These are phyloP conservation scores for Chlorella sp. DNA, from an alignment of 139 green algal species.

Conservation along the genomic window DNA sequence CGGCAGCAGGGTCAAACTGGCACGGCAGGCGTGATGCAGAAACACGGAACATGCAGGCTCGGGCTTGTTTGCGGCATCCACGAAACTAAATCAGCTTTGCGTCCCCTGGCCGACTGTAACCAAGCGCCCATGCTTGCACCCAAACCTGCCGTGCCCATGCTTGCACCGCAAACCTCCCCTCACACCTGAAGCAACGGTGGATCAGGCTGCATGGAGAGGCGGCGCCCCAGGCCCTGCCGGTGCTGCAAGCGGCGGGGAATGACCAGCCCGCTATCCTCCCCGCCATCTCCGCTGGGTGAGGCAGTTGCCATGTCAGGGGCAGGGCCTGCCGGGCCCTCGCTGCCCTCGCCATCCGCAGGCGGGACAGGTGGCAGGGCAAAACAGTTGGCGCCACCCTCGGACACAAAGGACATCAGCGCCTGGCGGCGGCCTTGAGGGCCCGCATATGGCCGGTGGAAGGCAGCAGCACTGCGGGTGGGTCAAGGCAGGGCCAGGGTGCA, in stretches of 20 bases:
- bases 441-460: slow-evolving; percentile 3
- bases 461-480: not conserved
- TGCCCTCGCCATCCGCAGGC: not conserved
- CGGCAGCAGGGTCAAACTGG: no score
- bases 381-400: not conserved
- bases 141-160: no score
- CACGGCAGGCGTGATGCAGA: no score
- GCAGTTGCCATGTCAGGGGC: not conserved
- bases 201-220: not conserved
- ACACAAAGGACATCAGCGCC: slow-evolving; percentile 23
- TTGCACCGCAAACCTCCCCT: no score
- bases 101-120: no score
- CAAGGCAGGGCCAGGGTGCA: not conserved
- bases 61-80: no score
- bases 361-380: not conserved
- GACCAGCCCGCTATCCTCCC: not conserved
- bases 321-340: not conserved
- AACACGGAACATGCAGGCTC: no score
- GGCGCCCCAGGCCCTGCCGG: not conserved
- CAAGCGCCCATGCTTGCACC: no score
- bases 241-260: slow-evolving; percentile 8
- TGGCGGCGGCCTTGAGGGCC: not conserved
- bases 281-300: not conserved
- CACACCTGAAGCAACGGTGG: not conserved
- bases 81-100: no score